Conservation (phyloP, 116 monocot genomes). For the Trichopus zeylanicus region DNA sequence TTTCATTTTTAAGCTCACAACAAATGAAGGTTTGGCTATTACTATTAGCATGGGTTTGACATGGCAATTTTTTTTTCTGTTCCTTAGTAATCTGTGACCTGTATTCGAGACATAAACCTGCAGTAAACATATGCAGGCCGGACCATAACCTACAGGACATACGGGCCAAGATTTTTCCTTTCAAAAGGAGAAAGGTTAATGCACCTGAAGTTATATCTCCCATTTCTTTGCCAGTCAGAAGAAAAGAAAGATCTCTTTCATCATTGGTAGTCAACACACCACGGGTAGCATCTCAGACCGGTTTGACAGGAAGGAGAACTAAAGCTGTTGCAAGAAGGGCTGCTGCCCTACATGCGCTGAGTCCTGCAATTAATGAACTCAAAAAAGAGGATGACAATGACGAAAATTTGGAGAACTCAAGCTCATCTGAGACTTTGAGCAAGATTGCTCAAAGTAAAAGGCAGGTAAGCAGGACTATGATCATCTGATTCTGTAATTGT, state of each 20-base stretch:
- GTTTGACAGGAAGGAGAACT: slow-evolving; percentile 71
- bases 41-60: neutral
- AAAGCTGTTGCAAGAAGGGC: slow-evolving; percentile 53
- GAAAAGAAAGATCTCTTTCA: slow-evolving; percentile 90
- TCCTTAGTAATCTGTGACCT: too few relatives aligned
- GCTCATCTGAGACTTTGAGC: slow-evolving; percentile 28
- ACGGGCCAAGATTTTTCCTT: slow-evolving; percentile 78
- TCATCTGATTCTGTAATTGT: neutral
- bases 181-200: slow-evolving; percentile 51
- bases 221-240: slow-evolving; percentile 54
- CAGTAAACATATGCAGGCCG: slow-evolving; percentile 36
- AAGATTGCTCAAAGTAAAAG: slow-evolving; percentile 39
- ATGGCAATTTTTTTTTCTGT: neutral
- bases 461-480: slow-evolving; percentile 37
- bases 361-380: slow-evolving; percentile 22
- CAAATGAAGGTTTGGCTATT: too few relatives aligned
- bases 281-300: slow-evolving; percentile 43
- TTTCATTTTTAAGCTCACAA: too few relatives aligned
- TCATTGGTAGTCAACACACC: slow-evolving; percentile 86
- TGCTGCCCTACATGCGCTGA: slow-evolving; percentile 24
- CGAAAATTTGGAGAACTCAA: slow-evolving; percentile 31
- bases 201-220: slow-evolving; percentile 43
- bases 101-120: too few relatives aligned
- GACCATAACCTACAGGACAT: slow-evolving; percentile 93
- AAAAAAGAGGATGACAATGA: slow-evolving; percentile 38